phyloP scores from a whole-genome alignment of 768 basidiomycete species.

The Hygrocybe coccinea region DNA sequence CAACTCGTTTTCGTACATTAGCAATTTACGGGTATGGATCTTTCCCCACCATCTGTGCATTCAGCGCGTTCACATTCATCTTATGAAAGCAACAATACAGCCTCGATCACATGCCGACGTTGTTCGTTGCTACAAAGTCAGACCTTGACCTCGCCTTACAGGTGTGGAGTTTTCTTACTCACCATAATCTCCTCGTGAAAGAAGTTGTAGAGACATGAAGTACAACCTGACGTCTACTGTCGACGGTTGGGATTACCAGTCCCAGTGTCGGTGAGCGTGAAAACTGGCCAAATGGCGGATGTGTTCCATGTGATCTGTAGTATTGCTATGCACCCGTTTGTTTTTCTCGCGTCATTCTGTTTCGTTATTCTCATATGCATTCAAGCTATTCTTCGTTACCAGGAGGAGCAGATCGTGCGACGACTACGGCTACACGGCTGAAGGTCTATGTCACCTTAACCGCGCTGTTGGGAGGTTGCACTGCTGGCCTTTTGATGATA shows the following conservation, averaged over 20 bases:
- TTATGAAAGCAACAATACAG: slow-evolving; percentile 85
- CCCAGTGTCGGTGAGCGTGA: slow-evolving; percentile 90
- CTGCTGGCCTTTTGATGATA: slow-evolving; percentile 65
- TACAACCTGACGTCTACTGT: slow-evolving; percentile 97
- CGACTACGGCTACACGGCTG: slow-evolving; percentile 64
- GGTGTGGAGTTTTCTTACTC: slow-evolving; percentile 38
- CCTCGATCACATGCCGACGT: slow-evolving; percentile 87
- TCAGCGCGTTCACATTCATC: background rate
- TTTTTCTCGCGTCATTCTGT: slow-evolving; percentile 18
- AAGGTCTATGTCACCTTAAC: slow-evolving; percentile 69
- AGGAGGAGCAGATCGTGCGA: slow-evolving; percentile 75
- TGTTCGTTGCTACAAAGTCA: slow-evolving; percentile 99
- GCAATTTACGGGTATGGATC: slow-evolving; percentile 75
- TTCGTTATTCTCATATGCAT: slow-evolving; percentile 4
- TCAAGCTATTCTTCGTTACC: slow-evolving; percentile 65
- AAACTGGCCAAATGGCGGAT: slow-evolving; percentile 77
- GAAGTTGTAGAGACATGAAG: slow-evolving; percentile 79
- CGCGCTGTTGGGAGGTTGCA: slow-evolving; percentile 67
- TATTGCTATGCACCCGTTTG: slow-evolving; percentile 84
- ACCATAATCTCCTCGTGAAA: background rate
- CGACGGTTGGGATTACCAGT: slow-evolving; percentile 84
- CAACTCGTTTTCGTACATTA: slow-evolving; percentile 98
- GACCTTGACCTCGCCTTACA: slow-evolving; percentile 96
- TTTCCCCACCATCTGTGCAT: no score
- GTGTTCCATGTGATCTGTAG: slow-evolving; percentile 82